Base-by-base conservation (phyloP, 2,329 filamentous ascomycete species). In the Alternaria longipes region DNA sequence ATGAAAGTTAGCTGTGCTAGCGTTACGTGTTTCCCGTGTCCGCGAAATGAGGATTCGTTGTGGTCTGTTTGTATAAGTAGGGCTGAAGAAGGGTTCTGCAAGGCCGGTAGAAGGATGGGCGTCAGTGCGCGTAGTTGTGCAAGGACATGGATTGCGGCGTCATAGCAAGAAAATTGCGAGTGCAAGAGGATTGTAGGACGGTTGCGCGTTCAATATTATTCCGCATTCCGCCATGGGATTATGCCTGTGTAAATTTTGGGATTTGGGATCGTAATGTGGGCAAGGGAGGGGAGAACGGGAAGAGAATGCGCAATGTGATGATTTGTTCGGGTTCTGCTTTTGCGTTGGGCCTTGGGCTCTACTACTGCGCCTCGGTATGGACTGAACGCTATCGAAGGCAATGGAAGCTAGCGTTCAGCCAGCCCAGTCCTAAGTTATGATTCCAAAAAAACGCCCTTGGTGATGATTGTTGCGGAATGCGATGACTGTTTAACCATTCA, bases 401-500 rank as follows among this genome's bases (percentile, higher is more conserved):
- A 50, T 45, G 61, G 28, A 28, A 42, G 26, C 45, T 59, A 62
- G 54, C 34, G 26, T 54, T 30, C 45, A 54, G 42, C 38, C 51
- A 50, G 44, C 41, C 38, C 45, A 50, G 49, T 26, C 59, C 36
- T 12, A 12, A 49, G 42, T 22, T 47, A 14, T 50, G n/a, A 8
- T 32, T 42, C 22, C 30, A 50, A 41, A 53, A 51, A 32, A 20
- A 44, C 28, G 36, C 34, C 51, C 34, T 51, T 42, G n/a, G 50
- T 45, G 44, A 47, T 45, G 38, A 12, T 30, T 44, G 30, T 22
- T 47, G 38, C 22, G 32, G 20, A 36, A n/a, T 34, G 24, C 34
- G n/a, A 44, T 36, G 40, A 60, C 53, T 46, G 11, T 41, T 18
- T n/a, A 12, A 41, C 8, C 55, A 53, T 60, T 78, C 83, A 97